phyloP scores from a whole-genome alignment of 108 stramenopile species.

The Fragilariopsis cylindrus region DNA sequence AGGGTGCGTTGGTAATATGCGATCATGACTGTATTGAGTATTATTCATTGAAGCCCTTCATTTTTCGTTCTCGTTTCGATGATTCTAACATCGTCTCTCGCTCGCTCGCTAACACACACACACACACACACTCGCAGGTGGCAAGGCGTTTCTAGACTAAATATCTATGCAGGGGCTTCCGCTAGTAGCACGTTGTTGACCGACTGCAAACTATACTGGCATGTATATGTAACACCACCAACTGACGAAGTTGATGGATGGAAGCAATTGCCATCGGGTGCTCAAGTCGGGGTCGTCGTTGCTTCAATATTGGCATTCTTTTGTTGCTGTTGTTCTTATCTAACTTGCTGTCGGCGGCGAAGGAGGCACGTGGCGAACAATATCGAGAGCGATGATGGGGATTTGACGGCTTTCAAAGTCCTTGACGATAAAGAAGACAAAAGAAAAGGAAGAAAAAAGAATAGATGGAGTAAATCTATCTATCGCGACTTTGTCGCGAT shows the following conservation, averaged over 20 bases:
- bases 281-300: constrained; percentile 20
- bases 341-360: constrained; percentile 29
- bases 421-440: no score
- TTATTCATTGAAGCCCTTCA: constrained; percentile 6
- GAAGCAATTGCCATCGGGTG: constrained; percentile 35
- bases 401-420: no score
- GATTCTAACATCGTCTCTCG: background rate
- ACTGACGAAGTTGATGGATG: constrained; percentile 15
- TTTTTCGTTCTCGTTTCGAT: background rate
- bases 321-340: constrained; percentile 14
- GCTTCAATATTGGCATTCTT: constrained; percentile 8
- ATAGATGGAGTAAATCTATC: no score
- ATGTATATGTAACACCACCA: constrained; percentile 29
- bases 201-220: constrained; percentile 27
- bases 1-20: background rate
- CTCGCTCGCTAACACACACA: no score
- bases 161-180: constrained; percentile 10
- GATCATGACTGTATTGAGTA: background rate
- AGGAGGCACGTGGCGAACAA: constrained; percentile 19
- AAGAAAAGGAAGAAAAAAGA: no score
- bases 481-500: no score
- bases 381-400: background rate
- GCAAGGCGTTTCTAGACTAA: constrained; percentile 25
- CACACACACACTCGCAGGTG: background rate
- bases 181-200: constrained; percentile 13